These are phyloP conservation scores for Wickerhamomyces pijperi DNA, from an alignment of 805 yeast species.

Conservation along the genomic window DNA sequence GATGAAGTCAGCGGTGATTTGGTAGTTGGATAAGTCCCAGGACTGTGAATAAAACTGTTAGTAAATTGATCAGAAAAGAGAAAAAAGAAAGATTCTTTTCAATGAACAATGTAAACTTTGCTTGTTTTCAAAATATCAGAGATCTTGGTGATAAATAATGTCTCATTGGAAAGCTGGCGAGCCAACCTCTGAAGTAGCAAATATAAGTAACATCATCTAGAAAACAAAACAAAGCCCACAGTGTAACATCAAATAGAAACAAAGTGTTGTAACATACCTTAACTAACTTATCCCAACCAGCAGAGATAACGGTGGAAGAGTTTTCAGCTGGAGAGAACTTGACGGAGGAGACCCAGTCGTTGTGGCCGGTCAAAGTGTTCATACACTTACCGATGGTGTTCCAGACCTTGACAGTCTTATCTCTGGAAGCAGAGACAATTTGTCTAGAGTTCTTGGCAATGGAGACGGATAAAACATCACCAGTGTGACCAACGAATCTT, in stretches of 20 bases:
- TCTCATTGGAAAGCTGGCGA: conserved; percentile 74
- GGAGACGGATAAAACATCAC: conserved; percentile 95
- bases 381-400: conserved; percentile 96
- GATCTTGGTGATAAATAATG: conserved; percentile 96
- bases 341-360: conserved; percentile 98
- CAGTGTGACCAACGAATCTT: conserved; percentile 96
- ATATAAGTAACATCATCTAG: conserved; percentile 75
- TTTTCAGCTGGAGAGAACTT: conserved; percentile 82
- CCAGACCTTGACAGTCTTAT: conserved; percentile 98
- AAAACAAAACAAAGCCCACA: conserved; percentile 3
- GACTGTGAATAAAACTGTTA: conserved; percentile 50
- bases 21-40: conserved; percentile 84
- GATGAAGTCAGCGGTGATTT: conserved; percentile 87
- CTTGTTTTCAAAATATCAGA: conserved; percentile 48
- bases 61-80: conserved; percentile 20
- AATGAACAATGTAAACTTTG: not conserved
- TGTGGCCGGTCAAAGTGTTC: conserved; percentile 89
- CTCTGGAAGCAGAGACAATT: conserved; percentile 98
- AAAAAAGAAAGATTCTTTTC: not conserved
- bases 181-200: conserved; percentile 98
- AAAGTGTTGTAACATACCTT: conserved; percentile 66
- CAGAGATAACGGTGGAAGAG: conserved; percentile 78
- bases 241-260: not conserved
- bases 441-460: conserved; percentile 94
- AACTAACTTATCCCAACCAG: conserved; percentile 97